Percentiles rank a stretch among this genome's conserved stretches.
phyloP scores from a whole-genome alignment of 129 eudicot genomes.

The Saposhnikovia divaricata region DNA sequence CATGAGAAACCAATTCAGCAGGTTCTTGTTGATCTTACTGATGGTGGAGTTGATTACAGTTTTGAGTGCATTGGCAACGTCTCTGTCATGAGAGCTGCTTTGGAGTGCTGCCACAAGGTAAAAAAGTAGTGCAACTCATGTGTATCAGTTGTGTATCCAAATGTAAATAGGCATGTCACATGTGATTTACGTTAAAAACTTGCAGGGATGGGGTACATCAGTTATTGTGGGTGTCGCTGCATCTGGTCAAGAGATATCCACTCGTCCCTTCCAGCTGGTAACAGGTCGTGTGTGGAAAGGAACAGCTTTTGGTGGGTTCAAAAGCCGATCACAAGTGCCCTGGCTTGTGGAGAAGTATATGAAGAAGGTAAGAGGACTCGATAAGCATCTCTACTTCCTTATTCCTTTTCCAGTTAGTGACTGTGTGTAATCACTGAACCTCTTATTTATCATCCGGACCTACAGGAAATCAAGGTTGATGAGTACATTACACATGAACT shows the following conservation, averaged over 20 bases:
- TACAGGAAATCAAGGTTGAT: constrained; percentile 92
- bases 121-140: background rate
- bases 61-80: constrained; percentile 99
- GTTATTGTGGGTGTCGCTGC: constrained; percentile 99
- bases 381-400: background rate
- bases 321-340: constrained; percentile 96
- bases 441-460: background rate
- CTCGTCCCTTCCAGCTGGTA: constrained; percentile 90
- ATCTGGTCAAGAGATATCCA: constrained; percentile 93
- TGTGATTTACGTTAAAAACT: background rate
- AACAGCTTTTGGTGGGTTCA: constrained; percentile 93
- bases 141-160: background rate
- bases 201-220: constrained; percentile 99
- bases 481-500: constrained; percentile 77
- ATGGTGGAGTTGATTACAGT: constrained; percentile 99
- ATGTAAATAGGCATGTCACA: too few species aligned
- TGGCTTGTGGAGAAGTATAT: constrained; percentile 90
- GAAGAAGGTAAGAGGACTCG: constrained; percentile 49
- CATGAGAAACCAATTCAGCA: constrained; percentile 94
- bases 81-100: constrained; percentile 93
- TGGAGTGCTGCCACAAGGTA: constrained; percentile 99
- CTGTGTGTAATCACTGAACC: background rate
- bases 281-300: constrained; percentile 99
- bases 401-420: background rate
- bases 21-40: constrained; percentile 86